Evolutionary conservation across 2,329 filamentous ascomycete species (phyloP), one percentile per base, ranked within the genome.

Genomic region (Fusarium sublunatum): DNA sequence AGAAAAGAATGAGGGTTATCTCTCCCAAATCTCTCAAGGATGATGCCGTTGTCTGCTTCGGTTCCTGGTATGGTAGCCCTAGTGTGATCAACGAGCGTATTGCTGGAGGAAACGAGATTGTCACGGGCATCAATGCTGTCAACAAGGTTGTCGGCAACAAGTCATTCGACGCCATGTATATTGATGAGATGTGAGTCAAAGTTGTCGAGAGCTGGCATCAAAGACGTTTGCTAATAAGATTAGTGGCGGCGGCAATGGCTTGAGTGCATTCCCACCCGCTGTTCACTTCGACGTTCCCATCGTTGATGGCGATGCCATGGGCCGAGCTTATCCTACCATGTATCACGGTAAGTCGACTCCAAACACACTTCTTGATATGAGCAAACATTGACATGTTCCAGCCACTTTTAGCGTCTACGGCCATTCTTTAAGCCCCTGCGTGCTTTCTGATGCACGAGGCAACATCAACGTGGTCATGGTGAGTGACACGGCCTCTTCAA

Each of bases 21-120:
- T 72, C 77, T 0, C 75, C 78, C 0, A 72, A 72, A 6, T 66
- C 70, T 0, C 63, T 82, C 0, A 67, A 72, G 5, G 79, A 81
- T 28, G 68, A 74, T 10, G 78, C 77, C 8, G 65, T 73, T 2
- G 73, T 79, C 5, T 78, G 78, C 38, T 78, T 80, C 35, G 79
- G 79, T 0, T 78, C 78, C 0, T 81, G 79, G 73, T 81, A 81
- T 39, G 80, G 79, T 4, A 78, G 77, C 31, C 78, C 78, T 0
- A 78, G 75, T 19, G 77, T 79, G 9, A 75, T 76, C 36, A 76
- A 76, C 31, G 77, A 79, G 64, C 71, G 74, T 0, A 69, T 79
- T 2, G 70, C 72, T 1, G 69, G 69, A 2, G 78, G 77, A 5
- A 74, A 65, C 13, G 77, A 78, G 58, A 77, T 78, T 22, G 66